Evolutionary conservation across 2,329 filamentous ascomycete species (phyloP).

Genomic region (Dactylellina cionopaga): DNA sequence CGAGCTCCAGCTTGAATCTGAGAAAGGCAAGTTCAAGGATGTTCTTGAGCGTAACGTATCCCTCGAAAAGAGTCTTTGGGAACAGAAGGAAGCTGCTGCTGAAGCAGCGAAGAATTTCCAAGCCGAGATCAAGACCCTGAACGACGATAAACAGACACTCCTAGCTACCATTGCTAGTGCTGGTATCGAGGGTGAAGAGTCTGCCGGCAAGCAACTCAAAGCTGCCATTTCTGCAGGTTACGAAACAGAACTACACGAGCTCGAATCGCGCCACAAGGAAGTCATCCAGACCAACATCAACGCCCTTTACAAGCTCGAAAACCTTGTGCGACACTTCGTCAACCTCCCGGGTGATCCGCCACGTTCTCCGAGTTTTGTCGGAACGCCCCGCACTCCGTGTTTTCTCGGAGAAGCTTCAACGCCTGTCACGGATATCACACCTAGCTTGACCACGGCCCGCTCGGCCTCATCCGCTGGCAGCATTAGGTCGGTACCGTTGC

Average conservation of each 20-base stretch:
- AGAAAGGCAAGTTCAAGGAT: constrained; percentile 51
- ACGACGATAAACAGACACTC: constrained; percentile 44
- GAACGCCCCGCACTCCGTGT: constrained; percentile 43
- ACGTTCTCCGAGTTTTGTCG: constrained; percentile 45
- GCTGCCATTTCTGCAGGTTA: constrained; percentile 38
- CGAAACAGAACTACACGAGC: constrained; percentile 46
- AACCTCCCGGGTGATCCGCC: constrained; percentile 34
- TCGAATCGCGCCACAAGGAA: constrained; percentile 49
- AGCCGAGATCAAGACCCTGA: constrained; percentile 43
- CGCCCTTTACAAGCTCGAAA: constrained; percentile 43
- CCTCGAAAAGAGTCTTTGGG: constrained; percentile 47
- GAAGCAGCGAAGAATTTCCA: constrained; percentile 41
- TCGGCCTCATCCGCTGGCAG: constrained; percentile 47
- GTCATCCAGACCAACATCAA: constrained; percentile 51
- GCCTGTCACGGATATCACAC: constrained; percentile 36
- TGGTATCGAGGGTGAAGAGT: constrained; percentile 36
- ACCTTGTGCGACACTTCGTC: constrained; percentile 40
- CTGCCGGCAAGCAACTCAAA: constrained; percentile 41
- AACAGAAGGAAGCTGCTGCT: constrained; percentile 42
- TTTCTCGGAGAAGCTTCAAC: constrained; percentile 46
- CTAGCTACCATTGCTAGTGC: constrained; percentile 47
- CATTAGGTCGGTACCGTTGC: constrained; percentile 39
- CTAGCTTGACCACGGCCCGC: constrained; percentile 43
- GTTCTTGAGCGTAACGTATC: constrained; percentile 48
- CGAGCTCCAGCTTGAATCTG: constrained; percentile 48